phyloP scores from a whole-genome alignment of 1,284 basidiomycete species.

The Kwoniella shivajii region DNA sequence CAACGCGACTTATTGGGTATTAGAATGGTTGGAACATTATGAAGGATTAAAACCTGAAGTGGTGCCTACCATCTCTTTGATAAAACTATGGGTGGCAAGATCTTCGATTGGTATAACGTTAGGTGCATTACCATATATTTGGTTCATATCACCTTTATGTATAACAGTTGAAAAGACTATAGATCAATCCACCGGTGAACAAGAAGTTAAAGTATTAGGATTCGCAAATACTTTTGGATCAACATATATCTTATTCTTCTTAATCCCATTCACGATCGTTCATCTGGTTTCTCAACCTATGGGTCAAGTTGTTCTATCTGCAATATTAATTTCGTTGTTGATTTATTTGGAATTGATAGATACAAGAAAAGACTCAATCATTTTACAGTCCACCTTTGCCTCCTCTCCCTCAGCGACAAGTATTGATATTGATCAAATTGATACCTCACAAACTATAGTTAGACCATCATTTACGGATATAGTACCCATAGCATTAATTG shows the following conservation, averaged over 20 bases:
- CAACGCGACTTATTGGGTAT: constrained; percentile 69
- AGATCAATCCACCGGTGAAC: constrained; percentile 40
- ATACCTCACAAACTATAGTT: constrained; percentile 51
- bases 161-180: constrained; percentile 62
- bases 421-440: constrained; percentile 55
- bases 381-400: constrained; percentile 53
- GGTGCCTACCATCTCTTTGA: constrained; percentile 56
- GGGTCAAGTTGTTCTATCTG: constrained; percentile 74
- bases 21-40: constrained; percentile 71
- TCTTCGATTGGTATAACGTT: constrained; percentile 60
- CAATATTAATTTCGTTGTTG: constrained; percentile 67
- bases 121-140: constrained; percentile 64
- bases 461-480: constrained; percentile 68
- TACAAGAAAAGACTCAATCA: constrained; percentile 70
- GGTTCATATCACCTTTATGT: constrained; percentile 72
- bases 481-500: constrained; percentile 73
- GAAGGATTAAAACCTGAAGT: constrained; percentile 44
- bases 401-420: constrained; percentile 23
- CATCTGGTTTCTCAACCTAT: constrained; percentile 75
- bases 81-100: constrained; percentile 67
- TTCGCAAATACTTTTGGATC: constrained; percentile 90
- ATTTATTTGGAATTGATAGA: constrained; percentile 77
- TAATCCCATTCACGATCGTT: constrained; percentile 63
- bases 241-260: constrained; percentile 79
- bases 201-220: constrained; percentile 73